A percentile compares a stretch with the other conserved stretches of the same genome.
Evolutionary conservation across 1,284 basidiomycete genomes (phyloP).

Genomic region (Cryptococcus sp.): DNA sequence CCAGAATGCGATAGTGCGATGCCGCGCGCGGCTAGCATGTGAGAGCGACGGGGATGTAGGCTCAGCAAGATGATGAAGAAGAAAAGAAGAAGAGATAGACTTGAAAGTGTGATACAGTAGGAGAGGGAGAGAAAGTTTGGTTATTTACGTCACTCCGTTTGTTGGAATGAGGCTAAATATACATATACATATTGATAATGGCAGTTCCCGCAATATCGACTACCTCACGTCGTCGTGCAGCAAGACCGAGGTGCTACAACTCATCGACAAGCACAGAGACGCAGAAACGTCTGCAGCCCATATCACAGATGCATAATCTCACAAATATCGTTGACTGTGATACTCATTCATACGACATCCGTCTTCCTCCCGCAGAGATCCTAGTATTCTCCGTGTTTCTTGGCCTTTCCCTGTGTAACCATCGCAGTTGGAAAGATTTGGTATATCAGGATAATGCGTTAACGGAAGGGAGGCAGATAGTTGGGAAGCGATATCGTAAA

Average conservation of each 20-base stretch:
- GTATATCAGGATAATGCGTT: too few relatives aligned
- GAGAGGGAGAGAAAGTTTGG: background rate
- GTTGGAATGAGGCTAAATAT: too few relatives aligned
- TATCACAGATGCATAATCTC: background rate
- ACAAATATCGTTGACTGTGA: background rate
- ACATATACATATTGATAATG: too few relatives aligned
- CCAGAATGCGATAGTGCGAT: too few relatives aligned
- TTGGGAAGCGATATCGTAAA: too few relatives aligned
- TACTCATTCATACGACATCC: background rate
- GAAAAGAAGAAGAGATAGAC: background rate
- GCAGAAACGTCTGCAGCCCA: too few relatives aligned
- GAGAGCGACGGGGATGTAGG: background rate
- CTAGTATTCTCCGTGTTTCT: slow-evolving; percentile 29
- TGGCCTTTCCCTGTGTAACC: slow-evolving; percentile 28
- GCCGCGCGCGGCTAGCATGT: background rate
- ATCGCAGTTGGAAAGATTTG: background rate
- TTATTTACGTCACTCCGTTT: background rate
- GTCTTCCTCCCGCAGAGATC: background rate
- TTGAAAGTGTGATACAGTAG: too few relatives aligned
- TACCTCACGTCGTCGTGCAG: background rate
- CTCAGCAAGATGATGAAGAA: background rate
- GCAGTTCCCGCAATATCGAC: background rate
- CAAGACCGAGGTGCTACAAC: too few relatives aligned
- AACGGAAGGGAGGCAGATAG: too few relatives aligned
- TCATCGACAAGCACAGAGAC: too few relatives aligned